These are phyloP conservation scores for Purshia tridentata DNA, from an alignment of 306 rosid genomes.

Conservation along the genomic window DNA sequence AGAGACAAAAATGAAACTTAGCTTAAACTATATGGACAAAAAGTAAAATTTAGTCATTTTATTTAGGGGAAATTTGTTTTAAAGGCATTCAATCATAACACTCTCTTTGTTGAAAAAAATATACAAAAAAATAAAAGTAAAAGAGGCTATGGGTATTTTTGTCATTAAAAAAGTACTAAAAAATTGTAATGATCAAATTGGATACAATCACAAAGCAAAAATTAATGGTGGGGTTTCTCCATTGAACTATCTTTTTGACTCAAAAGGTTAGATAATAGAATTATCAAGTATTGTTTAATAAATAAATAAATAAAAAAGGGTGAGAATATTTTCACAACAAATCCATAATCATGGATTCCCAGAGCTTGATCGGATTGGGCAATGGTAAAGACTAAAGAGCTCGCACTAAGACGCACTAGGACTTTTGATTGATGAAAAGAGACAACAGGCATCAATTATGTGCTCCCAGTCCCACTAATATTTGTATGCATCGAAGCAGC, in stretches of 20 bases:
- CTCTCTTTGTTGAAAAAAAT: too few relatives aligned
- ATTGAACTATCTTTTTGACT: not conserved
- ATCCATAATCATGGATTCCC: constrained; percentile 7
- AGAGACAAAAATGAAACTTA: too few relatives aligned
- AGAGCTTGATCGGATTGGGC: not conserved
- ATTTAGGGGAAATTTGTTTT: too few relatives aligned
- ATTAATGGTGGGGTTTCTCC: not conserved
- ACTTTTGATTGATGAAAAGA: not conserved
- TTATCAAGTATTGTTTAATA: too few relatives aligned
- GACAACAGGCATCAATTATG: not conserved
- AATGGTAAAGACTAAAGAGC: not conserved
- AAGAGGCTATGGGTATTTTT: too few relatives aligned
- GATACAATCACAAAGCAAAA: not conserved
- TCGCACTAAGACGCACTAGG: constrained; percentile 8
- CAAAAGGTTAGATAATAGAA: not conserved
- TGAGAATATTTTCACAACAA: not conserved
- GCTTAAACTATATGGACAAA: too few relatives aligned
- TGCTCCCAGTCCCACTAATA: constrained; percentile 10
- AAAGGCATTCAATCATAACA: too few relatives aligned
- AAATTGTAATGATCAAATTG: too few relatives aligned
- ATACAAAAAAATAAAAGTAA: too few relatives aligned
- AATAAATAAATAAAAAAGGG: too few relatives aligned
- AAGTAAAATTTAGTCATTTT: too few relatives aligned
- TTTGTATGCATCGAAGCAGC: constrained; percentile 1
- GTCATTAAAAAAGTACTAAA: too few relatives aligned